A percentile compares a stretch with the other conserved stretches of the same genome.
These are phyloP conservation scores for Mycena filopes DNA, from an alignment of 768 basidiomycete genomes.

Conservation along the genomic window DNA sequence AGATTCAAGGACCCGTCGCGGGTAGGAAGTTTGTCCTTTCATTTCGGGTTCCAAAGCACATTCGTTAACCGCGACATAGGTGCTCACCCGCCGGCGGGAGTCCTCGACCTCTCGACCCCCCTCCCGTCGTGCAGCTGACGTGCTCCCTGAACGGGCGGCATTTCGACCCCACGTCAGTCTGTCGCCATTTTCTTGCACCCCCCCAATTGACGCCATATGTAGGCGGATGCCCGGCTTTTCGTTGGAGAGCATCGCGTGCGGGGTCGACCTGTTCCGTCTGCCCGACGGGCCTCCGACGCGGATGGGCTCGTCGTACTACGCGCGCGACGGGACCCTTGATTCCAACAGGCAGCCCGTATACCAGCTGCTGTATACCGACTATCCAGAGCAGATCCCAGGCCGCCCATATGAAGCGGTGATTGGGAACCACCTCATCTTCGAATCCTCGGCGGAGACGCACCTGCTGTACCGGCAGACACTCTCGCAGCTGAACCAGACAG, in stretches of 20 bases:
- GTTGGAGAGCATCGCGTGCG: background rate
- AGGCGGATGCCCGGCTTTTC: background rate
- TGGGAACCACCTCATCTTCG: slow-evolving; percentile 24
- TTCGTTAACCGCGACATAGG: background rate
- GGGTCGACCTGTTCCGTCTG: slow-evolving; percentile 28
- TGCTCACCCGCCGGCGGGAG: background rate
- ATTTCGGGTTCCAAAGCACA: background rate
- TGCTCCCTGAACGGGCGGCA: background rate
- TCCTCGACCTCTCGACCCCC: slow-evolving; percentile 24
- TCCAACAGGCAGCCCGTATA: background rate
- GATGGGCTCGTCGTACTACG: slow-evolving; percentile 18
- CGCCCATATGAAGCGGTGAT: background rate
- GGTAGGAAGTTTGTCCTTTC: slow-evolving; percentile 16
- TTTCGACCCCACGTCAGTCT: slow-evolving; percentile 2
- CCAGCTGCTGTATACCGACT: background rate
- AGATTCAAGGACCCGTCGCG: slow-evolving; percentile 21
- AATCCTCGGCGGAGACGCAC: slow-evolving; percentile 4
- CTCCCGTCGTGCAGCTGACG: slow-evolving; percentile 15
- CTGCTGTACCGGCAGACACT: slow-evolving; percentile 1
- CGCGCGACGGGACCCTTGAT: slow-evolving; percentile 5
- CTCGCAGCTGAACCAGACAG: slow-evolving; percentile 1
- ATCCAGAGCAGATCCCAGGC: background rate
- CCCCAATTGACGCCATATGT: background rate
- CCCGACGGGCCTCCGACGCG: slow-evolving; percentile 8
- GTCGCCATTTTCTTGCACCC: no score